Evolutionary conservation across 768 basidiomycete genomes (phyloP), one percentile per base, ranked within the genome.

Genomic region (Leccinum subgranulosum): DNA sequence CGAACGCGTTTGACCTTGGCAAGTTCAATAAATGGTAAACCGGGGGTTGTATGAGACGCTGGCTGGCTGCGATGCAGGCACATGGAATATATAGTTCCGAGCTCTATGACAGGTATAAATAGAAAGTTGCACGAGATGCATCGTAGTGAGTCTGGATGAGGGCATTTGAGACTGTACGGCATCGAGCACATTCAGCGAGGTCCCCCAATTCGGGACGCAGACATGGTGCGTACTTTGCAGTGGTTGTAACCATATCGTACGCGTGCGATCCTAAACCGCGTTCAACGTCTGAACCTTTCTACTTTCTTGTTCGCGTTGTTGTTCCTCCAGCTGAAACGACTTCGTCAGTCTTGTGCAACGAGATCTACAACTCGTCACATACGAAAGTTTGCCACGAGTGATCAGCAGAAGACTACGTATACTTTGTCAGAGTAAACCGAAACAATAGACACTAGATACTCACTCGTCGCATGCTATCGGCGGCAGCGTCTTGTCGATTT

Each of bases 401-500:
- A 33, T 72, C 70, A 4, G 34, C 25, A 3, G 61, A 9, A 14
- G 60, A 56, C 70, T 72, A 6, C 23, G 33, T 7, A 17, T 12
- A 2, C 4, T 11, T 31, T 14, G 19, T 62, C 9, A 58, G 57
- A 7, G 15, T 2, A 10, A 17, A 29, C 5, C 33, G 7, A 27
- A 14, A 31, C 2, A 25, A 12, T 4, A 3, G 5, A 23, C 2
- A 25, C 1, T 15, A 17, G 9, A 9, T 25, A 60, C 68, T 63
- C 54, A 68, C 69, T 33, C 60, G 61, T 57, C 69, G 69, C 46
- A 59, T 58, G 27, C 52, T 41, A 48, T 3, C 34, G 2, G 62
- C 47, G 0, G 77, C 77, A 3, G 73, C 71, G 10, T 77, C 77
- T 15, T 75, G 69, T 6, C 80, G 77, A 55, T 75, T 76, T 34